A percentile compares a stretch with the other conserved stretches of the same genome.
Evolutionary conservation across 23 red algal genomes (phyloP).

Genomic region (Chondrus crispus): DNA sequence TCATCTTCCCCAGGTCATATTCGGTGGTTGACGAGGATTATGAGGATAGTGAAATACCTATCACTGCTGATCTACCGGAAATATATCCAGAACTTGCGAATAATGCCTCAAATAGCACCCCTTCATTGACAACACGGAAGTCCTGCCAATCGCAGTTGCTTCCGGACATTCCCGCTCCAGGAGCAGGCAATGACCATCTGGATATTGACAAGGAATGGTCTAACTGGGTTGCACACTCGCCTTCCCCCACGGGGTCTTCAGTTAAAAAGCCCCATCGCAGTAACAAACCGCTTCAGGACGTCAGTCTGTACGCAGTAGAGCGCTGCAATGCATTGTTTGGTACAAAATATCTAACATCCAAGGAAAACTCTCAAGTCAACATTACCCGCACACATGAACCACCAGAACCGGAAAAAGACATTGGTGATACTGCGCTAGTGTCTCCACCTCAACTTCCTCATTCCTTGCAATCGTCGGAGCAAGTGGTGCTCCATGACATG

Average conservation of each 20-base stretch:
- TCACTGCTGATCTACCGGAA: neutral
- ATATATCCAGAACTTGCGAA: neutral
- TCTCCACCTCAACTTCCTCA: neutral
- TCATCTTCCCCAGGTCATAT: neutral
- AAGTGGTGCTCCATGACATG: neutral
- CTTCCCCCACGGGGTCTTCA: neutral
- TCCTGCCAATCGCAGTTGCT: neutral
- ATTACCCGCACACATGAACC: neutral
- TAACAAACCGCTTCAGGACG: neutral
- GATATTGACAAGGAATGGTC: neutral
- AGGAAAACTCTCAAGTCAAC: neutral
- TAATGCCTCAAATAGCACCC: too few species aligned
- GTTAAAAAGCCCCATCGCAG: neutral
- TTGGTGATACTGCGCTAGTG: neutral
- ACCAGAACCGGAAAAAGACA: slow-evolving; percentile 35
- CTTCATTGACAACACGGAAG: neutral
- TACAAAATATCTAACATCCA: neutral
- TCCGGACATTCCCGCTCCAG: neutral
- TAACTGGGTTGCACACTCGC: neutral
- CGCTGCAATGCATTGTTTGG: neutral
- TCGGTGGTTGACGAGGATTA: neutral
- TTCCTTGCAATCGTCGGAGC: neutral
- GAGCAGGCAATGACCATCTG: neutral
- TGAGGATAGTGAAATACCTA: neutral
- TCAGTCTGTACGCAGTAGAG: neutral